Conservation (phyloP, 148 eudicot species). For the Cornus florida region DNA sequence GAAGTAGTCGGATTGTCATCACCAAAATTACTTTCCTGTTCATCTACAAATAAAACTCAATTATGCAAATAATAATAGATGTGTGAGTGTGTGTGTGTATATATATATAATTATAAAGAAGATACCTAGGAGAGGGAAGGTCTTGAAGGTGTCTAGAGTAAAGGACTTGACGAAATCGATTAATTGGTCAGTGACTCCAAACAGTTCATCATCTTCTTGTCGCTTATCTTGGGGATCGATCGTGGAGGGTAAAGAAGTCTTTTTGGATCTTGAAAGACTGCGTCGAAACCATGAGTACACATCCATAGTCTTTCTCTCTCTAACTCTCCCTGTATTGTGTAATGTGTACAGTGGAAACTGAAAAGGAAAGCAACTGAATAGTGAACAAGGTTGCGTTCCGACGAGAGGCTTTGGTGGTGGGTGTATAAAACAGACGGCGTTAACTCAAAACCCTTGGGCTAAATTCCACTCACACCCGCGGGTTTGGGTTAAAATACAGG, state of each 20-base stretch:
- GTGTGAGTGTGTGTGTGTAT: neutral
- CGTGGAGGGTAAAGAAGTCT: conserved; percentile 20
- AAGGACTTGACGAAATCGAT: conserved; percentile 67
- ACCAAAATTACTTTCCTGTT: conserved; percentile 29
- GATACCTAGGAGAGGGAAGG: conserved; percentile 61
- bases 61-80: neutral
- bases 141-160: conserved; percentile 70
- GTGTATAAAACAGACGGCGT: no score
- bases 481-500: no score
- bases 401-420: no score
- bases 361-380: no score
- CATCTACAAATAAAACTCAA: conserved; percentile 36
- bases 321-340: no score
- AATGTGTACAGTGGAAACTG: no score
- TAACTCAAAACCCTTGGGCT: no score
- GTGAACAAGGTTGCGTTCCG: no score
- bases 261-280: conserved; percentile 34
- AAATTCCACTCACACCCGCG: no score
- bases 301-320: conserved; percentile 23
- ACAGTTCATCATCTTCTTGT: conserved; percentile 26
- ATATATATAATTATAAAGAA: neutral
- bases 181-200: conserved; percentile 63
- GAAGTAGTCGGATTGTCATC: conserved; percentile 32
- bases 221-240: neutral
- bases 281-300: conserved; percentile 71